Base-by-base conservation (phyloP, 176 grass and related monocot genomes). In the Lolium rigidum region DNA sequence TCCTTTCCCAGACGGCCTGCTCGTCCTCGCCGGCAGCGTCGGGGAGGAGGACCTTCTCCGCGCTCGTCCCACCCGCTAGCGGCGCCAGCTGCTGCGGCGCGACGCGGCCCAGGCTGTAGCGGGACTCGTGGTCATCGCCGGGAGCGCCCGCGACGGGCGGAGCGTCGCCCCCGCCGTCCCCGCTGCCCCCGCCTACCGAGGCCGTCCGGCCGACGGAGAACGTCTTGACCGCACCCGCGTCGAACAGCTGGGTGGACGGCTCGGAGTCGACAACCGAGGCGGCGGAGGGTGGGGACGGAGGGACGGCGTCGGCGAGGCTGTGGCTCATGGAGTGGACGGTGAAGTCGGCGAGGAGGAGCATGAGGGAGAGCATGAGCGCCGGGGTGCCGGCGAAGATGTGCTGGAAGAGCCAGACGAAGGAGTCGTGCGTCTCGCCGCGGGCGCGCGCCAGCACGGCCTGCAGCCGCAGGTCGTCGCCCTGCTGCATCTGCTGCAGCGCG, bases 321-420 rank as follows among this genome's bases (percentile, higher is more conserved):
- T 83, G 22, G 16, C 86, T 78, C 94, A 99, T 97, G 22, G 97
- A 99, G 62, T 93, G 93, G 47, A 94, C 97, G 80, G 92, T 97
- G 90, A 97, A 99, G 84, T 99, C 93, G 64, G 97, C 94, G 15
- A 99, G 94, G 80, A 99, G 94, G 55, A 99, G 92, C 97, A 99
- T 99, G 10, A 99, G 84, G 18, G 90, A 94, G 87, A 99, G 72
- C 66, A 99, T 99, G 58, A 99, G 92, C 8, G 87, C 83, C 10
- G 97, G 97, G 1, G 97, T 97, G 73, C 94, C 70, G 18, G 97
- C 91, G 85, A 99, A 99, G 64, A 99, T 91, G 76, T 90, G 94
- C 92, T 99, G 92, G 90, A 99, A 99, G 56, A 99, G 90, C 94
- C 97, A 99, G 50, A 99, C 90, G 82, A 99, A 99, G 56, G 97